These are phyloP conservation scores for Calamus simplicifolius DNA, from an alignment of 176 grass and related monocot species.

Conservation along the genomic window DNA sequence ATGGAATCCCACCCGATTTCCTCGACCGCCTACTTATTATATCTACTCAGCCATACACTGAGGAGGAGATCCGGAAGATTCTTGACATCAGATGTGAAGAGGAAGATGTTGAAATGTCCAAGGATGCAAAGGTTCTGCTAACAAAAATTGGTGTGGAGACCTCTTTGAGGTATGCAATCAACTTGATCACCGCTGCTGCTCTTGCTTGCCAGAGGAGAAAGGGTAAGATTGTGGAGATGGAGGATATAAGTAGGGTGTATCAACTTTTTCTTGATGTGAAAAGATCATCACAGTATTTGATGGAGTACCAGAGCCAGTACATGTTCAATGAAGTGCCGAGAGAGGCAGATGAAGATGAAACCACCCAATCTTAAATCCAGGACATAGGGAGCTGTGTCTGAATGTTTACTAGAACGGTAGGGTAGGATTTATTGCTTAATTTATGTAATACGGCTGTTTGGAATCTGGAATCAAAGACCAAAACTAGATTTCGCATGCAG, in stretches of 20 bases:
- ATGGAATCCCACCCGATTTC: constrained; percentile 87
- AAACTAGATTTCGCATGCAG: no score
- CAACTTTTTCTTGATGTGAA: constrained; percentile 86
- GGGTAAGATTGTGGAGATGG: constrained; percentile 83
- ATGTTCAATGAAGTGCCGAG: constrained; percentile 78
- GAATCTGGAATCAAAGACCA: no score
- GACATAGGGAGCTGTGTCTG: no score
- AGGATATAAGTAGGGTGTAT: constrained; percentile 84
- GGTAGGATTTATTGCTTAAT: background rate
- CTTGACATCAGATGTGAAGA: constrained; percentile 70
- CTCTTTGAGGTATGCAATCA: constrained; percentile 72
- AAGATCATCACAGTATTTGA: constrained; percentile 76
- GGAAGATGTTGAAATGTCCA: constrained; percentile 86
- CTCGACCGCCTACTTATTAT: constrained; percentile 71
- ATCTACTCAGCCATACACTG: constrained; percentile 54
- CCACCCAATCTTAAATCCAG: constrained; percentile 32
- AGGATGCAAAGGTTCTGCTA: constrained; percentile 68
- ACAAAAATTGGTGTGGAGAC: constrained; percentile 89
- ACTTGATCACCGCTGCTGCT: constrained; percentile 67
- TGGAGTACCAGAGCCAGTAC: constrained; percentile 89
- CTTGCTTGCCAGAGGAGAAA: constrained; percentile 78
- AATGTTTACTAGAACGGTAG: background rate
- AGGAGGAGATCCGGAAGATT: constrained; percentile 68
- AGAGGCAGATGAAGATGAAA: constrained; percentile 42
- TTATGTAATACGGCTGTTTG: no score